phyloP scores from a whole-genome alignment of 2,329 filamentous ascomycete species.

The Ilyonectria mors-panacis region DNA sequence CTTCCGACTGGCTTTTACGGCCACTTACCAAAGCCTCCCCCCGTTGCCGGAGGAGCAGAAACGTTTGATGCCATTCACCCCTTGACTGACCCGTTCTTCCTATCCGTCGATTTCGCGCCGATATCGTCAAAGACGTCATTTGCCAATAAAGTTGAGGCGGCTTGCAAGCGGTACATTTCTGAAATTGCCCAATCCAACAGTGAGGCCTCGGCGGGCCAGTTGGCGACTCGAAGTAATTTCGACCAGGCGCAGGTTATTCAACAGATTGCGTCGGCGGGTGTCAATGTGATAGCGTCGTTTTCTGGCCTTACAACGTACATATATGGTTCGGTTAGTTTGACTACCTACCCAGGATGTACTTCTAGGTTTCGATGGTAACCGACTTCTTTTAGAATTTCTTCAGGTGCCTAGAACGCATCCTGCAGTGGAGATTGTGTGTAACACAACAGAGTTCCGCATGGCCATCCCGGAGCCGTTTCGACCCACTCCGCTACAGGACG shows the following conservation, averaged over 20 bases:
- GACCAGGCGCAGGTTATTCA: not conserved
- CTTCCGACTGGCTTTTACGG: not conserved
- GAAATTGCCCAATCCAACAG: not conserved
- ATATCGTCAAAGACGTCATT: slow-evolving; percentile 11
- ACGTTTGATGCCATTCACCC: not conserved
- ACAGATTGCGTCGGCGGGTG: slow-evolving; percentile 2
- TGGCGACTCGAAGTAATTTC: not conserved
- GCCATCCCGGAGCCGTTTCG: slow-evolving; percentile 3
- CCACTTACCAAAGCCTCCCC: not conserved
- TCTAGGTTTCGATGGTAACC: not conserved
- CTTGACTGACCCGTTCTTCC: not conserved
- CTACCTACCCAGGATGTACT: not conserved
- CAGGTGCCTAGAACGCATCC: slow-evolving; percentile 5
- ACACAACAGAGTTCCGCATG: not conserved
- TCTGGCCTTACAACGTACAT: slow-evolving; percentile 10
- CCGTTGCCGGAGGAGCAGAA: not conserved
- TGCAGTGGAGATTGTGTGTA: slow-evolving; percentile 7
- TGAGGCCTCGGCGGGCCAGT: not conserved
- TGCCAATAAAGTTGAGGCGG: slow-evolving; percentile 6
- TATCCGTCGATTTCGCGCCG: not conserved
- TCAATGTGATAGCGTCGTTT: slow-evolving; percentile 4
- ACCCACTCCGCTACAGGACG: slow-evolving; percentile 5
- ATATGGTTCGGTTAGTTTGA: slow-evolving; percentile 1
- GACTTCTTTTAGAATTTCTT: slow-evolving; percentile 1
- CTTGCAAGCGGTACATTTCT: slow-evolving; percentile 3